Percentiles rank a stretch among this genome's conserved stretches.
phyloP scores from a whole-genome alignment of 2,329 filamentous ascomycete genomes.

The Microsporum ferrugineum region DNA sequence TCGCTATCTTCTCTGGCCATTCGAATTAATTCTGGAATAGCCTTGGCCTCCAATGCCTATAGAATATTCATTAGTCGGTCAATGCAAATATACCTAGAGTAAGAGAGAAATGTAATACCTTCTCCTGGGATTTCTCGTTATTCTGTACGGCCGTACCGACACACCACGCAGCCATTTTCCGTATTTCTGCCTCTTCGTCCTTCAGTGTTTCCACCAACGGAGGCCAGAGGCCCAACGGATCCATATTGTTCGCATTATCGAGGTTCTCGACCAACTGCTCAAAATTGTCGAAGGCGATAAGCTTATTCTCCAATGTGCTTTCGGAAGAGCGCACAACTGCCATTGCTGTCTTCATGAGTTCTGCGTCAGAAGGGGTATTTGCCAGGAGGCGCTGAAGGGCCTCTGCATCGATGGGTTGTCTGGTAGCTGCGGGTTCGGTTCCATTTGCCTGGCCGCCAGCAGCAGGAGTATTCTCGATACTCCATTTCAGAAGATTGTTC shows the following conservation, averaged over 20 bases:
- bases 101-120: constrained; percentile 28
- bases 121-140: constrained; percentile 75
- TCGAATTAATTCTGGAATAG: constrained; percentile 57
- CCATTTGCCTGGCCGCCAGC: constrained; percentile 9
- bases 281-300: constrained; percentile 86
- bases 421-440: constrained; percentile 9
- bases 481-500: constrained; percentile 72
- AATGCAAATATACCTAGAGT: background rate
- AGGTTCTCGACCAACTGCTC: constrained; percentile 84
- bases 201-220: constrained; percentile 63
- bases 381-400: constrained; percentile 23
- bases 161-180: constrained; percentile 87
- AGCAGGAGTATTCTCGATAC: constrained; percentile 49
- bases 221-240: constrained; percentile 65
- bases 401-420: constrained; percentile 17
- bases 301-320: constrained; percentile 59
- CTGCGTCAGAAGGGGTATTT: constrained; percentile 78
- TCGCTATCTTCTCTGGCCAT: constrained; percentile 51
- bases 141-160: constrained; percentile 93
- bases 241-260: constrained; percentile 95
- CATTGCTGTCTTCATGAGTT: constrained; percentile 83
- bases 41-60: constrained; percentile 49
- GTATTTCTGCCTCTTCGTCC: constrained; percentile 57
- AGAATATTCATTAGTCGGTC: background rate
- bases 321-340: constrained; percentile 57